Base-by-base conservation (phyloP, 1,284 basidiomycete genomes). In the Sanghuangporus sanghuang region DNA sequence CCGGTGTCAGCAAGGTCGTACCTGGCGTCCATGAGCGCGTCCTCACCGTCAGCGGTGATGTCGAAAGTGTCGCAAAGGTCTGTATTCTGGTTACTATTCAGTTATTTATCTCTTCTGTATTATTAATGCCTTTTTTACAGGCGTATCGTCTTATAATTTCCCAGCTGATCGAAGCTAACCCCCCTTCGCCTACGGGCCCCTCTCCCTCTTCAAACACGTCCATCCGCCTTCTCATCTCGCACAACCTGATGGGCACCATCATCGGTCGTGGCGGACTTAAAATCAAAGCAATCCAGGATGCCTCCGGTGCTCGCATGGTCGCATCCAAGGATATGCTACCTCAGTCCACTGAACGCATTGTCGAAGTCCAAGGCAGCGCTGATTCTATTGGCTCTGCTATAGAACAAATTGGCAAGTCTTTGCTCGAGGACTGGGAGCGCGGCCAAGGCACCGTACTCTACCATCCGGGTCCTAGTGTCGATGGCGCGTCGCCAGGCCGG, bases 241-340 rank as follows among this genome's bases (percentile, higher is more conserved):
- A 99, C 81, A 96, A 97, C 76, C 86, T 98, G 69, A 99, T 99
- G 97, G 97, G 97, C 62, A 96, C 95, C 63, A 94, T 99, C 77
- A 99, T 99, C 71, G 97, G 97, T 69, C 93, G 96, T 71, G 91
- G 81, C 65, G 97, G 97, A 68, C 87, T 93, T 75, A 99, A 98
- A 86, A 99, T 99, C 79, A 99, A 99, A 81, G 94, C 96, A 75
- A 99, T 99, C 75, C 97, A 99, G 75, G 97, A 99, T 77, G 83
- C 87, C 58, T 97, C 95, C 59, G 97, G 97, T 62, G 96, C 96
- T 23, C 89, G 96, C 64, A 95, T 99, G 89, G 93, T 97, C 64
- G 97, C 97, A 21, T 95, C 93, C 68, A 98, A 99, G 78, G 93
- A 98, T 71, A 98, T 99, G 93, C 87, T 99, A 38, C 96, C 97